phyloP scores from a whole-genome alignment of 352 stramenopile species.

The Plasmopara halstedii region DNA sequence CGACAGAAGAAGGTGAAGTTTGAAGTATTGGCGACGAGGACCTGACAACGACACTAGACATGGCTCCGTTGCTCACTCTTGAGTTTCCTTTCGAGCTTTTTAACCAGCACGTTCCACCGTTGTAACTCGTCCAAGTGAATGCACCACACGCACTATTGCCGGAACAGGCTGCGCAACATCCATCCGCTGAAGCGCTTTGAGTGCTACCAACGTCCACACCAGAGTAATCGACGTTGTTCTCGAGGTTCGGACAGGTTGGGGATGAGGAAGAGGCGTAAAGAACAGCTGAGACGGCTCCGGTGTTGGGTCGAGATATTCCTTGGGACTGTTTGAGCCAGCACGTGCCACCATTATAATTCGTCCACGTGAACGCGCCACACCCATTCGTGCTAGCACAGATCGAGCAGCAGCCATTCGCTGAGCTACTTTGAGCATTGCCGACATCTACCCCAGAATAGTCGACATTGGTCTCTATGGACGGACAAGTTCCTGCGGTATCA shows the following conservation, averaged over 20 bases:
- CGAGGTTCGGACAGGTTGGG: background rate
- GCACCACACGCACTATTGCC: slow-evolving; percentile 1
- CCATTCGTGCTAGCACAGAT: slow-evolving; percentile 3
- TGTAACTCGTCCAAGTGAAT: slow-evolving; percentile 10
- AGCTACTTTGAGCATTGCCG: background rate
- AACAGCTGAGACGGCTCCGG: background rate
- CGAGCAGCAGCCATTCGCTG: slow-evolving; percentile 1
- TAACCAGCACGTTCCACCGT: slow-evolving; percentile 6
- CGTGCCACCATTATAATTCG: slow-evolving; percentile 5
- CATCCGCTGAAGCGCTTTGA: slow-evolving; percentile 1
- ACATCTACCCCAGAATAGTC: slow-evolving; percentile 6
- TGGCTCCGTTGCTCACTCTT: background rate
- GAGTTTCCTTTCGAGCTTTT: slow-evolving; percentile 1
- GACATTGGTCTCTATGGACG: slow-evolving; percentile 6
- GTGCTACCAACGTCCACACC: slow-evolving; percentile 2
- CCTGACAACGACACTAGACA: background rate
- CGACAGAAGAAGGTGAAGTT: slow-evolving; percentile 9
- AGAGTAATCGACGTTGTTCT: slow-evolving; percentile 9
- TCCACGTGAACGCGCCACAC: slow-evolving; percentile 7
- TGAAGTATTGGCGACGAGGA: too few relatives aligned
- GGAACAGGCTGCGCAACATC: slow-evolving; percentile 8
- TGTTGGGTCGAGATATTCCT: background rate
- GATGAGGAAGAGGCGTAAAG: background rate
- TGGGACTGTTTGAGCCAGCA: slow-evolving; percentile 8
- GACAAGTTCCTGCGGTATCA: slow-evolving; percentile 1